Conservation (phyloP, 2,329 filamentous ascomycete species). For the Talaromyces sp. region DNA sequence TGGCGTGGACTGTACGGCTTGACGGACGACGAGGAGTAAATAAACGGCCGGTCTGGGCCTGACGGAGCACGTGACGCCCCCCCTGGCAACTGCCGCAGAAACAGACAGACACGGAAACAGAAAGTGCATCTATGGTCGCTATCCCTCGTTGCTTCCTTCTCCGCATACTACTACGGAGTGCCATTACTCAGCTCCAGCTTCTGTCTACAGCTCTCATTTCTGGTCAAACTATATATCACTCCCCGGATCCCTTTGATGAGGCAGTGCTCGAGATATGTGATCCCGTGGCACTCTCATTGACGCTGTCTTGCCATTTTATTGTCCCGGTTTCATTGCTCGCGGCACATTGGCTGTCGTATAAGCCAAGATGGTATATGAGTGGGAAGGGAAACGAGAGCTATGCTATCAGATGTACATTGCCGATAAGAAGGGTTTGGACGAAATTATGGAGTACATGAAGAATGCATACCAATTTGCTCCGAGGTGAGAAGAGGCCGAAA, state of each 20-base stretch:
- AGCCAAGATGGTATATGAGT: conserved; percentile 55
- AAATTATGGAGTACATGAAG: conserved; percentile 70
- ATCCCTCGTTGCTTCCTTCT: conserved; percentile 10
- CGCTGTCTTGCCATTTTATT: conserved; percentile 22
- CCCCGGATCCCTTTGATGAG: too few relatives aligned
- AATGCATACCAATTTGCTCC: conserved; percentile 64
- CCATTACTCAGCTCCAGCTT: not conserved
- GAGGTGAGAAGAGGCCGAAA: conserved; percentile 52
- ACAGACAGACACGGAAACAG: not conserved
- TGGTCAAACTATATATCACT: not conserved
- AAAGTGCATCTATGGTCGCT: conserved; percentile 19
- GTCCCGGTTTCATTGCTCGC: conserved; percentile 14
- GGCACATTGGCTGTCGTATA: not conserved
- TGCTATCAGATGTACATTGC: conserved; percentile 72
- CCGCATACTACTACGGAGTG: conserved; percentile 3
- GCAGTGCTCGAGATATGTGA: not conserved
- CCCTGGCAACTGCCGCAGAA: not conserved
- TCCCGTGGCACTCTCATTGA: conserved; percentile 25
- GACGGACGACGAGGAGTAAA: not conserved
- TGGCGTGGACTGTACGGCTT: too few relatives aligned
- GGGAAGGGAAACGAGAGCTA: conserved; percentile 62
- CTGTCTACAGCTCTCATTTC: not conserved
- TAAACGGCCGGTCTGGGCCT: conserved; percentile 1
- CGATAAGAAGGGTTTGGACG: conserved; percentile 67
- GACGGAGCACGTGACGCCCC: not conserved